Percentiles rank a stretch among this genome's conserved stretches.
phyloP scores from a whole-genome alignment of 306 rosid genomes.

The Pterocarpus macrocarpus region DNA sequence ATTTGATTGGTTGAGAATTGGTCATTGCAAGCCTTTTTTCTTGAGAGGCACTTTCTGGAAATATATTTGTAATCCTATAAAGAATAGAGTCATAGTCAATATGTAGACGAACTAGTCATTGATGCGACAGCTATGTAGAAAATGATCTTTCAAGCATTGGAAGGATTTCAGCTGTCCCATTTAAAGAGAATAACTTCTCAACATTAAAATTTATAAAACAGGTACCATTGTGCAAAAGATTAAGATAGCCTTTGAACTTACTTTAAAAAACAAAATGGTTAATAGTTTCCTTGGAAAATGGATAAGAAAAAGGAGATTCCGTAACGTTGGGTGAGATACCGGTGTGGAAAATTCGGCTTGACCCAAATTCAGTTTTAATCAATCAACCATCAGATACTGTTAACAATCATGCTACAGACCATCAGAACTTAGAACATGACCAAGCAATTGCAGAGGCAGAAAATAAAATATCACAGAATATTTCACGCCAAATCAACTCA shows the following conservation, averaged over 20 bases:
- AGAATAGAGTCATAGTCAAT: background rate
- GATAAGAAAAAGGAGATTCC: background rate
- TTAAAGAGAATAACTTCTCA: background rate
- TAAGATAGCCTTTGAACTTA: background rate
- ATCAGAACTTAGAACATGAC: background rate
- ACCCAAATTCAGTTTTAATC: background rate
- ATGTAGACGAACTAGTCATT: no score
- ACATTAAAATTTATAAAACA: background rate
- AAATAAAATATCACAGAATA: no score
- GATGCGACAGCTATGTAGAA: background rate
- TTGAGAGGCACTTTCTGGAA: background rate
- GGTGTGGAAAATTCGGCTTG: background rate
- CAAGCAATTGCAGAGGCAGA: background rate
- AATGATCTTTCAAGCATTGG: constrained; percentile 3
- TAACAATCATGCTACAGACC: background rate
- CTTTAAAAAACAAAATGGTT: background rate
- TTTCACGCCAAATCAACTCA: background rate
- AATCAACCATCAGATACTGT: background rate
- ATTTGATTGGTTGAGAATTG: background rate
- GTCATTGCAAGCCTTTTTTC: background rate
- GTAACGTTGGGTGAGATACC: background rate
- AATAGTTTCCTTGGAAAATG: background rate
- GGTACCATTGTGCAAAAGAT: background rate
- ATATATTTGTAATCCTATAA: no score
- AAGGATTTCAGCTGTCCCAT: no score